Base-by-base conservation (phyloP, 768 basidiomycete genomes). In the Artomyces pyxidatus region DNA sequence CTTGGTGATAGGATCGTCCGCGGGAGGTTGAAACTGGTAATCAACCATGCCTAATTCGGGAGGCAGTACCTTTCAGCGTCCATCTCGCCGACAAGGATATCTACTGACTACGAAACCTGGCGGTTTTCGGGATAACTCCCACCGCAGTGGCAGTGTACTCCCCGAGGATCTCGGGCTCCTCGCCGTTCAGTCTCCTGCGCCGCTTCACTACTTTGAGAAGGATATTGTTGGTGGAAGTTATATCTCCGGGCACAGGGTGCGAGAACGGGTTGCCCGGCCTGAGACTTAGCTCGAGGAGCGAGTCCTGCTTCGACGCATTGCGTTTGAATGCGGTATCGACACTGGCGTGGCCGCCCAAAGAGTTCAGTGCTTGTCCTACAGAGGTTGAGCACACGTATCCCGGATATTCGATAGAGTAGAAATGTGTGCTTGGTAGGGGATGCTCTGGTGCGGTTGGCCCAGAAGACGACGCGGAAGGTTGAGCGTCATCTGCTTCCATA, bases 341-440 rank as follows among this genome's bases (percentile, higher is more conserved):
- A 51, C 74, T 75, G 23, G 73, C 59, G 56, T 85, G 83, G 4
- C 87, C 83, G 2, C 87, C 89, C 10, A 88, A 72, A 49, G 73
- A 80, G 41, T 73, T 68, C 38, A 92, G 64, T 2, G 84, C 88
- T 16, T 71, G 56, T 0, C 80, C 71, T 4, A 83, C 73, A 28
- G 89, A 86, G 1, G 73, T 61, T 3, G 72, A 65, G 12, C 73
- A 67, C 47, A 96, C 82, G 56, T 90, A 89, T 52, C 92, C 92
- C 6, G 92, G 92, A 68, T 92, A 95, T 64, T 96, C 93, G 52
- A 95, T 71, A 4, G 89, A 85, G 61, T 85, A 86, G 62, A 83
- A 86, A 26, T 78, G 71, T 5, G 72, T 69, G 28, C 75, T 69
- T 19, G 83, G 78, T 2, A 90, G 68, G 2, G 74, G 67, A 17